These are phyloP conservation scores for Colletotrichum lindemuthianum DNA, from an alignment of 2,329 filamentous ascomycete genomes.

Conservation along the genomic window DNA sequence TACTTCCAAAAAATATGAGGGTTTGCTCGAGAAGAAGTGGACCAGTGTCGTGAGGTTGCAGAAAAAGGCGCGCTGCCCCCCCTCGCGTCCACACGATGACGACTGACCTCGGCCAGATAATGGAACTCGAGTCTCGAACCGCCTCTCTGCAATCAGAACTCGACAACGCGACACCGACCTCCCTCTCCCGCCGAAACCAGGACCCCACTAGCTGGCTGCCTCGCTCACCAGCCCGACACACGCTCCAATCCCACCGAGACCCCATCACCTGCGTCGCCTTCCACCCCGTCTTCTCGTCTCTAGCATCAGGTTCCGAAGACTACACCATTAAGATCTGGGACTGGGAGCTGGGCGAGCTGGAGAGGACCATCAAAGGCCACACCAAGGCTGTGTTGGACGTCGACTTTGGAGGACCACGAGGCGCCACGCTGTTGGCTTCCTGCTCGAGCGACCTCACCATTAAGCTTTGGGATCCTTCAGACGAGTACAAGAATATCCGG, in stretches of 20 bases:
- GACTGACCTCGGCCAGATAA: constrained; percentile 68
- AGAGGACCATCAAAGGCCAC: constrained; percentile 90
- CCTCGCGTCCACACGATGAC: neutral
- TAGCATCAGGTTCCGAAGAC: constrained; percentile 92
- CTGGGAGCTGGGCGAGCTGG: constrained; percentile 91
- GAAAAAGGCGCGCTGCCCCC: constrained; percentile 76
- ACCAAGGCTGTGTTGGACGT: constrained; percentile 89
- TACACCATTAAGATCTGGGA: constrained; percentile 98
- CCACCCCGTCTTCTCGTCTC: constrained; percentile 88
- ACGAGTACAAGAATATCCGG: constrained; percentile 95
- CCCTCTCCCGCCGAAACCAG: constrained; percentile 81
- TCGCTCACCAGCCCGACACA: constrained; percentile 82
- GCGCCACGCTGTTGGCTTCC: constrained; percentile 74
- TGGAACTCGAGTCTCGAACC: constrained; percentile 87
- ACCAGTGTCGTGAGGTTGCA: constrained; percentile 93
- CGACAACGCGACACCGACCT: constrained; percentile 81
- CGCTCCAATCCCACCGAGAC: constrained; percentile 82
- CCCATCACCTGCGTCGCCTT: constrained; percentile 91
- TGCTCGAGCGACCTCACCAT: constrained; percentile 92
- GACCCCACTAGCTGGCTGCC: constrained; percentile 90
- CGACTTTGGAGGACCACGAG: constrained; percentile 87
- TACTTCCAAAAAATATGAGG: constrained; percentile 94
- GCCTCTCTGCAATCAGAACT: constrained; percentile 81
- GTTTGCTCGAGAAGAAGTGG: constrained; percentile 97
- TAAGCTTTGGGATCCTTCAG: constrained; percentile 91